Conservation (phyloP, 2,329 filamentous ascomycete species). For the Penicillium brasilianum region DNA sequence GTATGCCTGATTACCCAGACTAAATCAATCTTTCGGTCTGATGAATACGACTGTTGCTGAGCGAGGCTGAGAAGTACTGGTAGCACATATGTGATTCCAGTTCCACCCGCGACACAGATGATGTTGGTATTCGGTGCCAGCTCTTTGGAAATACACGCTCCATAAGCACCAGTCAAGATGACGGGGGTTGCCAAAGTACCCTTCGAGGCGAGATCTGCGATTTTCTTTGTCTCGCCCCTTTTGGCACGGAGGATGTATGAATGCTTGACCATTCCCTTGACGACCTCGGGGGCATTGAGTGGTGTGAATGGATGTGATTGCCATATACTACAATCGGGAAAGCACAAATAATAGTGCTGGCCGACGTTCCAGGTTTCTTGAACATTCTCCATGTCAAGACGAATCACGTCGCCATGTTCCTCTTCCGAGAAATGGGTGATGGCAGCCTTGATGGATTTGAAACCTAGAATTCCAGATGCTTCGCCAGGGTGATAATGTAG, state of each 20-base stretch:
- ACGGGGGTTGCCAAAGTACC: conserved; percentile 55
- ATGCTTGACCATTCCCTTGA: conserved; percentile 30
- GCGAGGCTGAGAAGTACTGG: conserved; percentile 53
- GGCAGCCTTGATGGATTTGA: conserved; percentile 46
- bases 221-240: conserved; percentile 35
- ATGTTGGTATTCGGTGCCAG: conserved; percentile 50
- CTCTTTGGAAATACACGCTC: conserved; percentile 55
- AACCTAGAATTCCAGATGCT: conserved; percentile 30
- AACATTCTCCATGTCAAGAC: conserved; percentile 68
- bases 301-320: conserved; percentile 75
- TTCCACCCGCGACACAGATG: conserved; percentile 63
- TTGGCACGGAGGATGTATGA: conserved; percentile 58
- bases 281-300: conserved; percentile 57
- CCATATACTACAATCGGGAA: conserved; percentile 69
- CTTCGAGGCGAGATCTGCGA: conserved; percentile 31
- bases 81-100: conserved; percentile 63
- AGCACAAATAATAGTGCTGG: conserved; percentile 74
- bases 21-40: conserved; percentile 61
- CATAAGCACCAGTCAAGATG: conserved; percentile 68
- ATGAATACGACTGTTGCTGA: conserved; percentile 33
- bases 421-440: conserved; percentile 61
- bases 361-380: conserved; percentile 68
- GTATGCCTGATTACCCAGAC: conserved; percentile 67
- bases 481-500: conserved; percentile 54
- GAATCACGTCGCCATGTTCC: conserved; percentile 65